Percentiles rank a stretch among this genome's conserved stretches.
phyloP scores from a whole-genome alignment of 352 stramenopile species.

The Phytophthora capsici region DNA sequence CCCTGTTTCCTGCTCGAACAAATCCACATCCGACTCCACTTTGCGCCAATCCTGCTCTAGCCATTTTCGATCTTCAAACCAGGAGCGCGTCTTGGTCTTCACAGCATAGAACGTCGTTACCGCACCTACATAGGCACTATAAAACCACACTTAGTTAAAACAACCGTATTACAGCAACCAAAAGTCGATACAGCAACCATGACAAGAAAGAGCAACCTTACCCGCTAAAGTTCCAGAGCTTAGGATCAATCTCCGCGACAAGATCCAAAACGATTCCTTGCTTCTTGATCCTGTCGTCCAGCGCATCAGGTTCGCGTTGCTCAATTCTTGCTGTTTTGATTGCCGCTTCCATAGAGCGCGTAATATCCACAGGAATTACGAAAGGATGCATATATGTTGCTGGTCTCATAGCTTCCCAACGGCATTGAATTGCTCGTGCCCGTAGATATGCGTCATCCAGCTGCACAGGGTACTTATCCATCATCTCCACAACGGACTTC shows the following conservation, averaged over 20 bases:
- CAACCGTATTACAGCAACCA: too few species aligned
- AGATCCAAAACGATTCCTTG: slow-evolving; percentile 7
- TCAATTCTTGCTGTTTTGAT: background rate
- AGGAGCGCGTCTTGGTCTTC: background rate
- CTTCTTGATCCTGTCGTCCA: background rate
- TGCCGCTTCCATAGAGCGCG: slow-evolving; percentile 1
- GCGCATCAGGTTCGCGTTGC: background rate
- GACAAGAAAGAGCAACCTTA: slow-evolving; percentile 8
- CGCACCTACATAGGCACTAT: too few species aligned
- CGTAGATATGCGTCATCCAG: slow-evolving; percentile 9
- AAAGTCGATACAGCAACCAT: slow-evolving; percentile 7
- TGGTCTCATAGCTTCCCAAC: background rate
- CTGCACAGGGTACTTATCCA: slow-evolving; percentile 11
- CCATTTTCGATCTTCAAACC: slow-evolving; percentile 20
- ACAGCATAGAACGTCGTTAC: slow-evolving; percentile 5
- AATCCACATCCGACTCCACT: background rate
- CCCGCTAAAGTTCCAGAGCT: slow-evolving; percentile 11
- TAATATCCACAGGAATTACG: slow-evolving; percentile 4
- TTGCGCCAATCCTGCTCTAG: slow-evolving; percentile 11
- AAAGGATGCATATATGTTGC: slow-evolving; percentile 10
- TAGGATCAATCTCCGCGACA: background rate
- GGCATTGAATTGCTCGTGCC: background rate
- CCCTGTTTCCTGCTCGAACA: background rate
- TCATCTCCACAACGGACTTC: slow-evolving; percentile 8
- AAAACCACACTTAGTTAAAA: too few species aligned